Evolutionary conservation across 2,329 filamentous ascomycete genomes (phyloP).

Genomic region (Graphilbum fragrans): DNA sequence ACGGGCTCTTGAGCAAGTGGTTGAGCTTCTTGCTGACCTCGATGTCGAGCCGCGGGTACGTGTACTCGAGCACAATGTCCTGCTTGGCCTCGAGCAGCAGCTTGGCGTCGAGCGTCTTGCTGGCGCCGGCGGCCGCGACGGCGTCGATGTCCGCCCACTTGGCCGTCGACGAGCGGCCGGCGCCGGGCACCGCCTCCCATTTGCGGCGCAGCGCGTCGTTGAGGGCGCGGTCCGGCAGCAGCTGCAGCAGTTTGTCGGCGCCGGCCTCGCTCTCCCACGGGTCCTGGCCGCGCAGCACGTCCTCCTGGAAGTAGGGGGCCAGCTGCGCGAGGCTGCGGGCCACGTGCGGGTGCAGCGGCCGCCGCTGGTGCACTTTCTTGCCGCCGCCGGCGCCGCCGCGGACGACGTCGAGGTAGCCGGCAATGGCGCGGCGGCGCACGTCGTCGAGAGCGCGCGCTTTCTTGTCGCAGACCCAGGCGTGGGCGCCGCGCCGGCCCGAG

Average conservation of each 20-base stretch:
- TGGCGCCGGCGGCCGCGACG: slow-evolving; percentile 64
- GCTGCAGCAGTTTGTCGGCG: slow-evolving; percentile 64
- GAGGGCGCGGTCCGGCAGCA: slow-evolving; percentile 71
- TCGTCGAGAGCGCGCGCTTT: slow-evolving; percentile 77
- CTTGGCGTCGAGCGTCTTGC: slow-evolving; percentile 58
- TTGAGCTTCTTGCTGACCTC: slow-evolving; percentile 97
- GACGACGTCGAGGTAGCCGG: slow-evolving; percentile 83
- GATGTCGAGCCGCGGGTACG: slow-evolving; percentile 91
- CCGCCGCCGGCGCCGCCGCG: slow-evolving; percentile 74
- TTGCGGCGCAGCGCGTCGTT: slow-evolving; percentile 74
- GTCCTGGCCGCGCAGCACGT: slow-evolving; percentile 75
- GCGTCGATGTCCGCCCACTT: slow-evolving; percentile 96
- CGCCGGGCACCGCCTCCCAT: slow-evolving; percentile 74
- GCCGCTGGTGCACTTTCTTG: slow-evolving; percentile 72
- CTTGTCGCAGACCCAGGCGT: slow-evolving; percentile 96
- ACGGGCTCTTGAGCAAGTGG: slow-evolving; percentile 93
- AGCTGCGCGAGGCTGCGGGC: slow-evolving; percentile 78
- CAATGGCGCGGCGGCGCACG: slow-evolving; percentile 70
- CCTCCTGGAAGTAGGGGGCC: slow-evolving; percentile 69
- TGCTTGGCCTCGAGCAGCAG: slow-evolving; percentile 82
- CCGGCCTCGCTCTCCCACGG: slow-evolving; percentile 65
- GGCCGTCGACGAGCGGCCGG: slow-evolving; percentile 51
- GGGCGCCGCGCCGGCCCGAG: slow-evolving; percentile 87
- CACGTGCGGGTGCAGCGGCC: slow-evolving; percentile 84
- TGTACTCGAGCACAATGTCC: slow-evolving; percentile 93